Evolutionary conservation across 2,329 filamentous ascomycete species (phyloP), one percentile per base, ranked within the genome.

Genomic region (Ophiosphaerella korrae): DNA sequence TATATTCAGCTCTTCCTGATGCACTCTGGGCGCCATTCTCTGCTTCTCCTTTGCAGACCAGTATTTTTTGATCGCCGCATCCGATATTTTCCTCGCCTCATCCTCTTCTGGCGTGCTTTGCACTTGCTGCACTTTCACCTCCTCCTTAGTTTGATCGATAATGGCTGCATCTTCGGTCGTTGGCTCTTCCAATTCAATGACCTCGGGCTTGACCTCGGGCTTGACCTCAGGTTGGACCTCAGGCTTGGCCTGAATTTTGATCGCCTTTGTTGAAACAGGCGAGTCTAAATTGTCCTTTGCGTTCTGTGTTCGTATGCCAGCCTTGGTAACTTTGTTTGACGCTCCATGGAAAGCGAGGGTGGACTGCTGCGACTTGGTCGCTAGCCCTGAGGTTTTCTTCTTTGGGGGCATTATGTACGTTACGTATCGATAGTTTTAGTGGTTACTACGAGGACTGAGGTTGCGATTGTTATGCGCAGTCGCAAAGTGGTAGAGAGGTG

Each of bases 31-130:
- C 14, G 89, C 84, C 52, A 80, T 81, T 61, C 90, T 81, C 64
- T 85, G 81, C 35, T 78, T 77, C 77, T 96, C 90, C 59, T 93
- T 84, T 9, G 74, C 74, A 58, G 78, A 79, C 92, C 92, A 97
- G 72, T 96, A 97, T 66, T 79, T 80, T 62, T 83, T 83, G 56
- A 97, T 86, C 63, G 90, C 85, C 41, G 81, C 77, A 49, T 89
- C 82, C 7, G 82, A 83, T 36, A 95, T 75, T 59, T 84, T 82
- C 56, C 84, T 79, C 1, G 91, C 92, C 52, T 75, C 76, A 21
- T 80, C 61, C 62, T 89, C 77, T 50, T 80, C 76, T 52, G 57
- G 62, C 60, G 48, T 60, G 56, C 53, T 60, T 47, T 62, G 50
- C 12, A 47, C 46, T 45, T 61, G 48, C 50, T 64, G 63, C 38